phyloP scores from a whole-genome alignment of 345 rosid species.

The Diplotaxis tenuifolia region DNA sequence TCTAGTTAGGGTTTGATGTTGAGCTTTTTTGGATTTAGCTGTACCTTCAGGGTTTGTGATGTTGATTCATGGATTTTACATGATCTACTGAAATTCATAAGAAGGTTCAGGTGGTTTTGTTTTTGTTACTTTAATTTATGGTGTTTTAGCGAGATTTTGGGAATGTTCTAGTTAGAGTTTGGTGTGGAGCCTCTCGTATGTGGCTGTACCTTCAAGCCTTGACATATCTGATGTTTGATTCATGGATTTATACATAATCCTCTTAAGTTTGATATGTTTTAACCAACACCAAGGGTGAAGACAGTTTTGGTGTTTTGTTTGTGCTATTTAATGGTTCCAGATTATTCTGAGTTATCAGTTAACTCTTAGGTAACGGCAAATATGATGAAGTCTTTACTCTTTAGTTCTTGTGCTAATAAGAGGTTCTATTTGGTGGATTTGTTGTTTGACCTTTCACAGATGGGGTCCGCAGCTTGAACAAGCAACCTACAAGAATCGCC shows the following conservation, averaged over 20 bases:
- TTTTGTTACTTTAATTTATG: too few species aligned
- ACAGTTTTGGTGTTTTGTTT: neutral
- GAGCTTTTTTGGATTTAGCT: neutral
- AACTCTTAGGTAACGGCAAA: neutral
- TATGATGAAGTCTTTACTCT: constrained; percentile 6
- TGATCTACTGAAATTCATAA: too few species aligned
- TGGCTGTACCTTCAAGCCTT: neutral
- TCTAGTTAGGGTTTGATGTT: constrained; percentile 26
- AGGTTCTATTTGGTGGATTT: neutral
- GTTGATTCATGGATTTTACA: neutral
- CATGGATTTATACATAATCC: neutral
- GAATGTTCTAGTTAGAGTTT: neutral
- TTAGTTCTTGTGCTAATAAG: constrained; percentile 21
- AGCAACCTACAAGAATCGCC: constrained; percentile 77
- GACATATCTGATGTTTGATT: neutral
- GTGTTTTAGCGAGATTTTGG: too few species aligned
- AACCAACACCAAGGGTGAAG: neutral
- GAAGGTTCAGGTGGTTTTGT: too few species aligned
- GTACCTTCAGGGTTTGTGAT: neutral
- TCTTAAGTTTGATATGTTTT: neutral
- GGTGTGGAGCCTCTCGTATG: neutral
- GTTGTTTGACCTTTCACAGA: constrained; percentile 38
- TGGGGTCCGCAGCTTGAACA: constrained; percentile 93
- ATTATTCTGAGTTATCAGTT: too few species aligned
- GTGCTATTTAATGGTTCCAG: too few species aligned